These are phyloP conservation scores for Candida boidinii DNA, from an alignment of 805 yeast species.

Conservation along the genomic window DNA sequence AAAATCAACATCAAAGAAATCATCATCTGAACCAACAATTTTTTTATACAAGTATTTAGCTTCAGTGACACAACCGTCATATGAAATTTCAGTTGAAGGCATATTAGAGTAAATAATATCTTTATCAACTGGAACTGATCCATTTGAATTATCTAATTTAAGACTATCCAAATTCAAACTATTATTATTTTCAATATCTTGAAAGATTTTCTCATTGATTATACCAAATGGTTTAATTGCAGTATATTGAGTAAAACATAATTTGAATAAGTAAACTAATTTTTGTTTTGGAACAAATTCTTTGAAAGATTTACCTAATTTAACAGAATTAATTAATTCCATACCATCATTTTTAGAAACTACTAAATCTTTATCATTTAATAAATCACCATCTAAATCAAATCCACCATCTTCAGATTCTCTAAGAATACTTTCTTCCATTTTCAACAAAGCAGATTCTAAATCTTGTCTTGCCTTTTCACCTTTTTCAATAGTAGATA, in stretches of 20 bases:
- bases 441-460: constrained; percentile 68
- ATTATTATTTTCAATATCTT: constrained; percentile 17
- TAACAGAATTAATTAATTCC: constrained; percentile 69
- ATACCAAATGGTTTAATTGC: constrained; percentile 50
- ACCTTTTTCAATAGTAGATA: constrained; percentile 67
- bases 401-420: constrained; percentile 60
- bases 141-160: neutral
- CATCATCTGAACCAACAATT: constrained; percentile 90
- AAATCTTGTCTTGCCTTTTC: constrained; percentile 67
- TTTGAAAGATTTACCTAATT: constrained; percentile 77
- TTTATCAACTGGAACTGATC: constrained; percentile 24
- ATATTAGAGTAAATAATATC: constrained; percentile 43
- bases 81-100: constrained; percentile 82
- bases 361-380: constrained; percentile 43
- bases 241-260: constrained; percentile 52
- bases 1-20: constrained; percentile 92
- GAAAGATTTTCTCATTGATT: constrained; percentile 32
- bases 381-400: constrained; percentile 43
- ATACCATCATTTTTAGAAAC: constrained; percentile 44
- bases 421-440: constrained; percentile 74
- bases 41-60: constrained; percentile 65
- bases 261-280: constrained; percentile 50
- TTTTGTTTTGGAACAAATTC: constrained; percentile 79
- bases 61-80: constrained; percentile 84
- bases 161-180: neutral